Base-by-base conservation (phyloP, 2,329 filamentous ascomycete species). In the Penicillium frequentans region DNA sequence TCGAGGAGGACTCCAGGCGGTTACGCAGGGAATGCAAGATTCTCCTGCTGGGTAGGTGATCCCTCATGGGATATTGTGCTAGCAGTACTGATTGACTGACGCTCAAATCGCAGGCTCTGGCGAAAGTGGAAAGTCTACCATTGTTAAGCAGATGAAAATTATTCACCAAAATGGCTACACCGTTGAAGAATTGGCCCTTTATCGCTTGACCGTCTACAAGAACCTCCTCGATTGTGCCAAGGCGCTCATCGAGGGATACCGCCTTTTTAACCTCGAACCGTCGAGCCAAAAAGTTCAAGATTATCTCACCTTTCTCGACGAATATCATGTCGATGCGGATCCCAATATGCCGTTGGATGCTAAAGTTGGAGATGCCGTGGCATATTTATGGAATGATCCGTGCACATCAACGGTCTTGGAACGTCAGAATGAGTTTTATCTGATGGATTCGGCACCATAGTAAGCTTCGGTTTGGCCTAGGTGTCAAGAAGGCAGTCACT, bases 101-200 rank as follows among this genome's bases (percentile, higher is more conserved):
- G 52, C 44, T 51, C 58, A 45, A 52, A 54, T 56, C 51, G 31
- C 74, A 97, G 95, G 95, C 64, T 98, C 95, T 64, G 95, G 95
- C 64, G 95, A 99, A 81, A 98, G 93, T 77, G 95, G 95, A 66
- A 99, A 99, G 79, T 98, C 95, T 57, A 99, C 95, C 10, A 98
- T 99, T 69, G 95, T 99, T 67, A 99, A 99, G 78, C 95, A 99
- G 82, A 99, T 99, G 95, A 99, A 98, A 79, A 99, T 99, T 68
- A 98, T 99, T 71, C 95, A 99, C 73, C 89, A 98, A 70, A 96
- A 97, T 78, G 95, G 95, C 59, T 99, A 99, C 77, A 93, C 91
- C 11, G 87, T 91, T 65, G 93, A 98, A 69, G 95, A 99, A 77
- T 83, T 98, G 49, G 90, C 90, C 69, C 89, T 96, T 73, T 98